Evolutionary conservation across 495 filamentous ascomycete species (phyloP).

Genomic region (Cryomyces antarcticus): DNA sequence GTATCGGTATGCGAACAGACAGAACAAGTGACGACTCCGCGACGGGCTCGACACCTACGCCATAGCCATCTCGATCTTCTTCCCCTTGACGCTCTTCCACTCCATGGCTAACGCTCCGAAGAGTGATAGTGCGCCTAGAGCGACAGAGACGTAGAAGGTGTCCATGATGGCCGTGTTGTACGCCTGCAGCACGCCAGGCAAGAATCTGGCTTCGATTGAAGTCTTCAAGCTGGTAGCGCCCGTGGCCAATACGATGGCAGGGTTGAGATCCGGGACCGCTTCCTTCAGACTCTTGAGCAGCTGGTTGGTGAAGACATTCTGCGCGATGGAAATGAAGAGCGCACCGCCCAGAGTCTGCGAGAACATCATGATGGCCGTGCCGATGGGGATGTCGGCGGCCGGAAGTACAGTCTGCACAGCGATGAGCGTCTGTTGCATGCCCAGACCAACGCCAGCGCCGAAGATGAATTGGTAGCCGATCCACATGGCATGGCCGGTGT

Average conservation of each 20-base stretch:
- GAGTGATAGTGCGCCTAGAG: constrained; percentile 37
- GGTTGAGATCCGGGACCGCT: constrained; percentile 28
- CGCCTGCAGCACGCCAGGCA: constrained; percentile 33
- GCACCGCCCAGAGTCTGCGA: constrained; percentile 52
- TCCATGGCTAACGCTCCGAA: constrained; percentile 41
- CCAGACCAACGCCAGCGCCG: constrained; percentile 47
- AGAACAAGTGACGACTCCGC: too few relatives aligned
- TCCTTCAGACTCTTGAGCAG: constrained; percentile 34
- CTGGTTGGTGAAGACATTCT: constrained; percentile 60
- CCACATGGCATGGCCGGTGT: constrained; percentile 38
- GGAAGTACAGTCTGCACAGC: constrained; percentile 47
- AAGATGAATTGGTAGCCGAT: constrained; percentile 59
- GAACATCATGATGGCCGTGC: constrained; percentile 34
- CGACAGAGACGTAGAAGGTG: constrained; percentile 49
- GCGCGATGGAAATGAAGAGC: constrained; percentile 40
- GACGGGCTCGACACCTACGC: too few relatives aligned
- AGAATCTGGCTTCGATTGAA: constrained; percentile 14
- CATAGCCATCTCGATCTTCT: constrained; percentile 41
- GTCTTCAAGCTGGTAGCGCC: constrained; percentile 49
- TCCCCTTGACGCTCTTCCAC: constrained; percentile 73
- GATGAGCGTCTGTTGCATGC: constrained; percentile 48
- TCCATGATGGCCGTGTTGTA: constrained; percentile 52
- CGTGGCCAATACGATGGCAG: constrained; percentile 27
- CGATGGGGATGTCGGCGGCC: constrained; percentile 37
- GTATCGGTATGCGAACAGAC: too few relatives aligned